Base-by-base conservation (phyloP, 106 monocot genomes). In the Alisma plantagoaquatica region DNA sequence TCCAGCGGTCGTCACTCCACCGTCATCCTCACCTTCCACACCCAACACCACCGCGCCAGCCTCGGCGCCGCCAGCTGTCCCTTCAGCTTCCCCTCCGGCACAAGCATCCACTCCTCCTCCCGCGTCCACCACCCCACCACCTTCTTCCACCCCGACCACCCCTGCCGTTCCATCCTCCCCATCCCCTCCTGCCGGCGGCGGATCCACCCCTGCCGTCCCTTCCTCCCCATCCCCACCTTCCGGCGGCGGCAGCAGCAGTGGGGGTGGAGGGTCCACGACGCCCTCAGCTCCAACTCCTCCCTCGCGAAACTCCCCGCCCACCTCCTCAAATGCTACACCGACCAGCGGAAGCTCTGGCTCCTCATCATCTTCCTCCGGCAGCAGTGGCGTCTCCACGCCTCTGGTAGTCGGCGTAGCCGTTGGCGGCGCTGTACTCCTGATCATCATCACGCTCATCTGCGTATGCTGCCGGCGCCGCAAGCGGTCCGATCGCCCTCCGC, bases 401-500 rank as follows among this genome's bases (percentile, higher is more conserved):
- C 31, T 15, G 38, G 23, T 18, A 26, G 9, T 10, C 63, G 19
- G 44, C 65, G 0, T 1, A 52, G 4, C 2, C 42, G 4, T 23
- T 47, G 1, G 3, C 46, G 16, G 7, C 45, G 4, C 27, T 43
- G 24, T 10, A 31, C 12, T 27, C 59, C 2, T 7, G 44, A 1
- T 19, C 43, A 0, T 18, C 63, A 20, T 14, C 47, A 24, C 18
- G 35, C 10, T 27, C 63, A 10, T 35, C 47, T 24, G 14, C 25
- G 8, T 29, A 45, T 19, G 1, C 42, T 6, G 31, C 31, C 6
- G 7, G 63, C 3, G 18, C 2, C 16, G 4, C 8, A 49, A 4
- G 31, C 71, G 2, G 26, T 33, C 2, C 24, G 33, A 21, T 19
- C 33, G 33, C 67, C 57, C 29, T 8, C 38, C 1, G 32, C 70